phyloP scores from a whole-genome alignment of 768 basidiomycete genomes.

The Leccinum rimulosum region DNA sequence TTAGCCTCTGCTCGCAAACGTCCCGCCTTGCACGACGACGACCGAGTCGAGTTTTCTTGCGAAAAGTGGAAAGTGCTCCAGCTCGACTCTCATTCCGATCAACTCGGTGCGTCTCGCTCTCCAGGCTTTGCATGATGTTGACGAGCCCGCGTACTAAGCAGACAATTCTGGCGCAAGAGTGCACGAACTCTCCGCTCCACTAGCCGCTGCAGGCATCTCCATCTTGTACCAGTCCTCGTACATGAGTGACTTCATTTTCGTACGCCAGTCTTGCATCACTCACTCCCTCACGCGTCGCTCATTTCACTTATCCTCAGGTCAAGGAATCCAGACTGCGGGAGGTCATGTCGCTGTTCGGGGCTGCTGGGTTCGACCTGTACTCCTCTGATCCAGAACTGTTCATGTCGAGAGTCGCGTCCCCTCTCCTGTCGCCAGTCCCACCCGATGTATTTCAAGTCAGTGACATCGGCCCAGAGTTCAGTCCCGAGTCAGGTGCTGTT shows the following conservation, averaged over 20 bases:
- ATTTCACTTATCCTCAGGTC: slow-evolving; percentile 41
- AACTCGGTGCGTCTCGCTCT: slow-evolving; percentile 47
- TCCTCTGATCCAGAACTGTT: slow-evolving; percentile 42
- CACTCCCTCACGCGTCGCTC: background rate
- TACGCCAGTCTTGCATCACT: slow-evolving; percentile 35
- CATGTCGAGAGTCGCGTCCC: slow-evolving; percentile 29
- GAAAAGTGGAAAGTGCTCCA: slow-evolving; percentile 80
- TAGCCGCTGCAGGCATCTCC: slow-evolving; percentile 75
- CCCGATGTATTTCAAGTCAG: slow-evolving; percentile 29
- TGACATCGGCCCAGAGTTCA: slow-evolving; percentile 30
- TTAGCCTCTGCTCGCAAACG: slow-evolving; percentile 32
- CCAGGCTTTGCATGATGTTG: slow-evolving; percentile 2
- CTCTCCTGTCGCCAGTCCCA: slow-evolving; percentile 32
- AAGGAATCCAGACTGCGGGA: slow-evolving; percentile 63
- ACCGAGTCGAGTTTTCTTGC: slow-evolving; percentile 61
- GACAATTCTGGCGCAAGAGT: slow-evolving; percentile 72
- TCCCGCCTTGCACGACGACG: slow-evolving; percentile 35
- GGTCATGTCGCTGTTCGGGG: slow-evolving; percentile 55
- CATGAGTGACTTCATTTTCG: slow-evolving; percentile 80
- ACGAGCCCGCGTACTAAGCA: slow-evolving; percentile 23
- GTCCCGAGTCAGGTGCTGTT: slow-evolving; percentile 40
- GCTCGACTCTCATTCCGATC: slow-evolving; percentile 76
- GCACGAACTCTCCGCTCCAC: slow-evolving; percentile 70
- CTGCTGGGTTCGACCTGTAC: slow-evolving; percentile 67
- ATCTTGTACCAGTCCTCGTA: slow-evolving; percentile 84